Base-by-base conservation (phyloP, 176 grass and related monocot genomes). In the Saccharum officinarum region DNA sequence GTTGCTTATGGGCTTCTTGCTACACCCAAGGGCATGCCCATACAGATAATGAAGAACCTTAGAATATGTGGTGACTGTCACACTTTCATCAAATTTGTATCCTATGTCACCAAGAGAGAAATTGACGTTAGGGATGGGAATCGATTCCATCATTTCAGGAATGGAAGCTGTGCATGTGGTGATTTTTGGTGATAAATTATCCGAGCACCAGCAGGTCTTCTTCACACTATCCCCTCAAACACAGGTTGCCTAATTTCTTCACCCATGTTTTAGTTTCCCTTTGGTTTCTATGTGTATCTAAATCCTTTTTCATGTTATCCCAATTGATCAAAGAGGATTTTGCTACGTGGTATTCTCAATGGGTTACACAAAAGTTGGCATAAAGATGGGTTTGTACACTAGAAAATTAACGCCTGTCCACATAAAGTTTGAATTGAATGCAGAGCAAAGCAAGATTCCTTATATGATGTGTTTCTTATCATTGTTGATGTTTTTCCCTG, bases 41-140 rank as follows among this genome's bases (percentile, higher is more conserved):
- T 97, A 82, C 87, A 91, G 79, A 97, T 97, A 84, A 92, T 97
- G 78, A 97, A 97, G 79, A 97, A 97, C 70, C 90, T 94, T 55
- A 88, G 94, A 78, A 94, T 94, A 83, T 97, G 94, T 38, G 91
- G 91, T 61, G 94, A 97, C 84, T 94, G 94, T 83, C 94, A 97
- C 71, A 90, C 90, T 78, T 92, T 91, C 16, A 72, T 97, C 15
- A 97, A 92, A 80, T 92, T 97, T 30, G 88, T 94, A 75, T 97
- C 91, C 47, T 86, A 76, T 46, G 84, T 92, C 37, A 92, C 92
- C 42, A 86, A 92, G 55, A 87, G 94, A 85, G 82, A 94, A 60
- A 87, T 97, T 78, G 88, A 86, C 78, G 84, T 97, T 79, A 88
- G 94, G 87, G 94, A 97, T 82, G 92, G 92, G 40, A 97, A 97